Base-by-base conservation (phyloP, 2,329 filamentous ascomycete genomes). In the Grosmannia huntii region DNA sequence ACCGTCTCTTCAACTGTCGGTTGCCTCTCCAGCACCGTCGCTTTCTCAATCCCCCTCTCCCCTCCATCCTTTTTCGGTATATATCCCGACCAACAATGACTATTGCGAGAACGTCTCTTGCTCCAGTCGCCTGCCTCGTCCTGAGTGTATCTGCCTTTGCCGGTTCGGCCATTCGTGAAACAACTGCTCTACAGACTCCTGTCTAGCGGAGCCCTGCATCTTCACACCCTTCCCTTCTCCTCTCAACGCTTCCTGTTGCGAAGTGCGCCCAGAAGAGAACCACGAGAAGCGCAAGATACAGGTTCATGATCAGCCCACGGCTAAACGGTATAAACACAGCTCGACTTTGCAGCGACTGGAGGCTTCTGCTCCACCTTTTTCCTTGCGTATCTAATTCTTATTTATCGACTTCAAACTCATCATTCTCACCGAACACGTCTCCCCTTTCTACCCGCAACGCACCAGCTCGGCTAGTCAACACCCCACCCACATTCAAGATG, bases 71-170 rank as follows among this genome's bases (percentile, higher is more conserved):
- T 57, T 62, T 59, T 56, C 57, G 59, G 49, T 62, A 60, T 62
- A 60, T 63, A 68, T 69, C 65, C 65, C 71, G 66, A 64, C 68
- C 68, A 72, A 82, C 74, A 67, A 85, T 85, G 82, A 76, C 74
- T 78, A 68, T 82, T 81, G 76, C 72, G 75, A 73, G 70, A 71
- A 70, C 69, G 66, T 65, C 69, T 68, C 71, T 69, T 65, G 74
- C 72, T 74, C 77, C 81, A 84, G 82, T 84, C 80, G 81, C 76
- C 78, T 74, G 80, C 79, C 78, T 75, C 72, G 78, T 75, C 73
- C 75, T 73, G 80, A 81, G 77, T 53, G 56, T 59, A 49, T 59
- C 53, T 57, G 48, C 59, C 59, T 36, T 33, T 69, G 75, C 79
- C 79, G 78, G 79, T 80, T 71, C 75, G 69, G 75, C 80, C 75